Evolutionary conservation across 129 eudicot species (phyloP), one percentile per base, ranked within the genome.

Genomic region (Centaurea solstitialis): DNA sequence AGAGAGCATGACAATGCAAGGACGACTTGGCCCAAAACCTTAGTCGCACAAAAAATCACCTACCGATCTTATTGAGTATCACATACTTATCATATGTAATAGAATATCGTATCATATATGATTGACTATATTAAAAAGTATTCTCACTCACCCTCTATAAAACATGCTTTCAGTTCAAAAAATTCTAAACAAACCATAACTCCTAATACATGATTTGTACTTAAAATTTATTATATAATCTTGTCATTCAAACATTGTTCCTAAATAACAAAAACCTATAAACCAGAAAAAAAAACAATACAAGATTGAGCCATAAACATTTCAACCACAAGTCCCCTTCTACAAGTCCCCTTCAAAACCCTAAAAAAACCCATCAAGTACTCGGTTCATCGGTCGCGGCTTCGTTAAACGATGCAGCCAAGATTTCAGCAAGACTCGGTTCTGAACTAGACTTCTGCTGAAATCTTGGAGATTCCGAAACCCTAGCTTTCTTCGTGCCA

Each of bases 341-440:
- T n/a, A n/a, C n/a, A n/a, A n/a, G n/a, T n/a, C n/a, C n/a, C n/a
- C 22, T 38, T 71, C 26, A 71, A 57, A 71, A 53, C n/a, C 68
- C 40, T 35, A 43, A 12, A 43, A 30, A 28, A 30, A 21, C 79
- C 79, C 83, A 81, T 40, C 9, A 18, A 1, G 30, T 68, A 38
- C 37, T 21, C 37, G 86, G 33, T 64, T 83, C 82, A 72, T 83
- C 85, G 3, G 61, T 81, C 65, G 68, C 81, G 15, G 90, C 87
- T 74, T 87, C 92, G 30, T 79, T 83, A 53, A 89, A 88, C 0
- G 96, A 81, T 35, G 92, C 96, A 57, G 94, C 96, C 83, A 94
- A 81, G 82, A 84, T 82, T 74, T 94, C 96, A n/a, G 96, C 98
- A 64, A 94, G 93, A 85, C 96, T 94, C 17, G 79, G 87, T 65